Evolutionary conservation across 805 yeast species (phyloP), one percentile per base, ranked within the genome.

Genomic region (Starmerella potacharoeniae): DNA sequence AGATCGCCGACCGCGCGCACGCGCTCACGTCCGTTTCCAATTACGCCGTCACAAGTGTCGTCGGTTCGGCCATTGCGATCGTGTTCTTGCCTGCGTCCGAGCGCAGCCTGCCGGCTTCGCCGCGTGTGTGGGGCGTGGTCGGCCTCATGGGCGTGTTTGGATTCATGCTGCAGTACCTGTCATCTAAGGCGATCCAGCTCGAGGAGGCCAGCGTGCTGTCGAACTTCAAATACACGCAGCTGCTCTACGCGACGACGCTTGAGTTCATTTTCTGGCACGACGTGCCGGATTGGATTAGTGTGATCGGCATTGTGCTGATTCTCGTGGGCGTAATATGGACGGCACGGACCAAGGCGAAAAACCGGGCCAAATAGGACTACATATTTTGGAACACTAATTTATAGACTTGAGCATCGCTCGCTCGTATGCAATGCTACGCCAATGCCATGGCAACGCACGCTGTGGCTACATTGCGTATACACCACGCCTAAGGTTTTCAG

Each of bases 111-210:
- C 62, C 62, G 6, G 29, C 11, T 1, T 28, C 45, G 6, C 16
- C 28, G 13, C 17, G 39, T 17, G 28, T 52, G 67, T 86, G 95
- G 93, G 59, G 71, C 2, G 69, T 85, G 22, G 76, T 89, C 59
- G 54, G 70, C 1, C 65, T 76, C 28, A 75, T 87, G 56, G 95
- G 96, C 2, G 58, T 83, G 2, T 76, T 85, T 52, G 97, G 97
- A 0, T 90, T 89, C 68, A 69, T 81, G 57, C 84, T 84, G 82
- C 96, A 90, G 67, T 82, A 81, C 63, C 71, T 83, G 39, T 69
- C 86, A 49, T 86, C 96, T 0, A 80, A 86, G 8, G 96, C 96
- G 0, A 77, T 89, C 51, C 95, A 87, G 66, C 73, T 86, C 53
- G 95, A 86, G 59, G 76, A 75, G 57, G 95, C 96, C 0, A 81